Percentiles rank a stretch among this genome's conserved stretches.
Evolutionary conservation across 345 rosid genomes (phyloP).

Genomic region (Citrus cavaleriei): DNA sequence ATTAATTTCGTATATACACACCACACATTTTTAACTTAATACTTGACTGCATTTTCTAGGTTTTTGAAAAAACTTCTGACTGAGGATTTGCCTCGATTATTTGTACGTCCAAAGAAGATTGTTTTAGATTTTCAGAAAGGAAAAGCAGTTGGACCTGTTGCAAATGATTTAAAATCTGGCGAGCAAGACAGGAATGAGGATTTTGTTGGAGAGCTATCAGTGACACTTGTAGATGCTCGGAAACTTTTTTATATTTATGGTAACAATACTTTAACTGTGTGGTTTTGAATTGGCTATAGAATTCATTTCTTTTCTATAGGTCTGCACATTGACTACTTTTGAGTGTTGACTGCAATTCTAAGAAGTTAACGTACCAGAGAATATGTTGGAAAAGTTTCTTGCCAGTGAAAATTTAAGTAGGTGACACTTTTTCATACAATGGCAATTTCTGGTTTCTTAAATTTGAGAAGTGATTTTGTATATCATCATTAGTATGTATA

Average conservation of each 20-base stretch:
- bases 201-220: conserved; percentile 92
- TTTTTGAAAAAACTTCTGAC: conserved; percentile 91
- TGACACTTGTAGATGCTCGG: conserved; percentile 93
- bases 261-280: conserved; percentile 18
- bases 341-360: not conserved
- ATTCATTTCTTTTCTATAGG: conserved; percentile 1
- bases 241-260: conserved; percentile 80
- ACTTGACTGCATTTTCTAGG: conserved; percentile 38
- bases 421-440: not conserved
- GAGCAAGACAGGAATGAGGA: conserved; percentile 91
- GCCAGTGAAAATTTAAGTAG: not conserved
- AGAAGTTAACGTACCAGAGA: not conserved
- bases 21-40: not conserved
- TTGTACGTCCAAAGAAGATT: conserved; percentile 98
- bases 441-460: not conserved
- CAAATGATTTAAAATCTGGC: conserved; percentile 63
- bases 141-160: conserved; percentile 85
- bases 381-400: not conserved
- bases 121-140: conserved; percentile 96
- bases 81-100: conserved; percentile 84
- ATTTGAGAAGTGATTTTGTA: not conserved
- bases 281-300: not conserved
- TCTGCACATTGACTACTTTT: not conserved
- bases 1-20: not conserved
- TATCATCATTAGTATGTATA: not conserved